phyloP scores from a whole-genome alignment of 1,139 yeast genomes.

The Yamadazyma siamensis region DNA sequence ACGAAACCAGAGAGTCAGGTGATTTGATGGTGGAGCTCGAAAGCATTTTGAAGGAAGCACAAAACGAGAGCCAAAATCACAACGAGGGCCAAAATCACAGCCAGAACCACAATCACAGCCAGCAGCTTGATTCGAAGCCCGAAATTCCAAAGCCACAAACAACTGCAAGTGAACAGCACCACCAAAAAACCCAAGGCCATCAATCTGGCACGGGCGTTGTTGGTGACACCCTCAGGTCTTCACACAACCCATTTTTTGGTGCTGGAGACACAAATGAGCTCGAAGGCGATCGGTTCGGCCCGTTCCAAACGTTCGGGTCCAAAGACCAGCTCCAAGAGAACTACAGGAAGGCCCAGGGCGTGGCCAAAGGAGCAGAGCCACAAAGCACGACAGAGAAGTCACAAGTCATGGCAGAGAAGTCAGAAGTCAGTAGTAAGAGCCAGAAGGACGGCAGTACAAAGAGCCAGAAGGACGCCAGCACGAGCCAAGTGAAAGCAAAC shows the following conservation, averaged over 20 bases:
- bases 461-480: neutral
- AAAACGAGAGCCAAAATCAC: neutral
- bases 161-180: neutral
- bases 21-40: neutral
- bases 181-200: conserved; percentile 1
- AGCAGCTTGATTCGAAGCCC: neutral
- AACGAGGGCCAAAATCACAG: neutral
- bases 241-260: neutral
- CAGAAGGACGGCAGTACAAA: too few species aligned
- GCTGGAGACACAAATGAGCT: neutral
- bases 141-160: neutral
- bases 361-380: neutral
- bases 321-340: conserved; percentile 11
- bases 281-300: conserved; percentile 12
- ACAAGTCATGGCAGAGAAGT: neutral
- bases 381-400: neutral
- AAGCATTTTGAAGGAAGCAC: neutral
- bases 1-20: neutral
- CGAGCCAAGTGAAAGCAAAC: too few species aligned
- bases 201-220: conserved; percentile 5
- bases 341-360: conserved; percentile 10
- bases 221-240: neutral
- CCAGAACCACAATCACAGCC: neutral
- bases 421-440: too few species aligned
- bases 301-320: conserved; percentile 15